These are phyloP conservation scores for Botrytis deweyae DNA, from an alignment of 2,329 filamentous ascomycete species.

Conservation along the genomic window DNA sequence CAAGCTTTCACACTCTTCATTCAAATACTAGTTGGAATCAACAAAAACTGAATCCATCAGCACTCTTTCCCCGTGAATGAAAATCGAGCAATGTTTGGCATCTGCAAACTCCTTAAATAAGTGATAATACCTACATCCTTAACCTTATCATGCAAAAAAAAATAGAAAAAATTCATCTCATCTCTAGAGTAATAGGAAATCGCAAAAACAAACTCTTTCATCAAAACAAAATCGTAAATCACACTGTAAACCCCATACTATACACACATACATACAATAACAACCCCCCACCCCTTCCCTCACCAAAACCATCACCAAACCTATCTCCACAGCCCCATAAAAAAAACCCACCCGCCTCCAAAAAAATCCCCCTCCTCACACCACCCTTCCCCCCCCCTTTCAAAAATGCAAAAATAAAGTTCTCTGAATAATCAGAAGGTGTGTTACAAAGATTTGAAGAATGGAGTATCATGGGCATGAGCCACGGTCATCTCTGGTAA, in stretches of 20 bases:
- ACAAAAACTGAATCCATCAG: not conserved
- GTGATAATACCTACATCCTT: rapidly evolving
- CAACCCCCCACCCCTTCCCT: too few species aligned
- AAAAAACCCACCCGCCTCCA: too few species aligned
- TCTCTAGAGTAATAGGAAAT: not conserved
- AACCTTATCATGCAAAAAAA: too few species aligned
- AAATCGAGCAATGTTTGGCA: not conserved
- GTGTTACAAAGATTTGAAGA: conserved; percentile 52
- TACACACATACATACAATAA: not conserved
- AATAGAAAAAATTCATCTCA: not conserved
- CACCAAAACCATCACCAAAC: too few species aligned
- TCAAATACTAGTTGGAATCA: not conserved
- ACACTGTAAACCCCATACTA: not conserved
- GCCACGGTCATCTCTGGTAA: conserved; percentile 44
- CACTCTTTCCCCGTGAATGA: not conserved
- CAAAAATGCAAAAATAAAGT: conserved; percentile 24
- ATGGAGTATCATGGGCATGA: conserved; percentile 52
- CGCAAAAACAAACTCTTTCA: not conserved
- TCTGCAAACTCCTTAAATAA: not conserved
- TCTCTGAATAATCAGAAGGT: conserved; percentile 35
- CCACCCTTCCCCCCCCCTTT: not conserved
- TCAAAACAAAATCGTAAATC: not conserved
- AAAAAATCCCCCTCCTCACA: not conserved
- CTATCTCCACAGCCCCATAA: not conserved
- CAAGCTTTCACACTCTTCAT: not conserved